phyloP scores from a whole-genome alignment of 768 basidiomycete genomes.

The Agrocybe pediades region DNA sequence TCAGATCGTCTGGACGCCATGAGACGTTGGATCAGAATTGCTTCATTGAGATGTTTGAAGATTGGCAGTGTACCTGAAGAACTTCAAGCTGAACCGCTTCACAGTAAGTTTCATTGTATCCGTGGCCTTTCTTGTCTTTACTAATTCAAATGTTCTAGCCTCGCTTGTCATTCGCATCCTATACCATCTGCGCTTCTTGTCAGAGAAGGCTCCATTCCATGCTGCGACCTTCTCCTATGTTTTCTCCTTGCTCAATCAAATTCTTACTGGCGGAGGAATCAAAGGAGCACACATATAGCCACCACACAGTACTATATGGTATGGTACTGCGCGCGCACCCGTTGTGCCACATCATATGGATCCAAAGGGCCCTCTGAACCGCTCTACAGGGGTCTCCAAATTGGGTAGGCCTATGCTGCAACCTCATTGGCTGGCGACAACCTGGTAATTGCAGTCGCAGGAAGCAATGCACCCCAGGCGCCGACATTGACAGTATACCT shows the following conservation, averaged over 20 bases:
- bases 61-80: conserved; percentile 71
- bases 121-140: no score
- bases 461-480: no score
- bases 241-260: conserved; percentile 71
- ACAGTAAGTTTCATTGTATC: conserved; percentile 40
- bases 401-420: no score
- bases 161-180: conserved; percentile 79
- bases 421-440: no score
- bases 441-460: no score
- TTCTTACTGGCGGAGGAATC: conserved; percentile 73
- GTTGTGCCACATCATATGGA: no score
- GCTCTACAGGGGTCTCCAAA: no score
- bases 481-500: no score
- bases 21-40: conserved; percentile 76
- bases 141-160: not conserved
- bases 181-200: conserved; percentile 77
- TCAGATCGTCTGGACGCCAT: conserved; percentile 74
- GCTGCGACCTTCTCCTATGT: conserved; percentile 83
- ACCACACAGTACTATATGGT: no score
- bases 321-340: no score
- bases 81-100: conserved; percentile 69
- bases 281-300: no score
- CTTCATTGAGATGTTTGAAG: conserved; percentile 75
- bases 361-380: no score
- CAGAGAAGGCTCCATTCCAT: conserved; percentile 83